phyloP scores from a whole-genome alignment of 78 protist species.

The Blattamonas nauphoetae region DNA sequence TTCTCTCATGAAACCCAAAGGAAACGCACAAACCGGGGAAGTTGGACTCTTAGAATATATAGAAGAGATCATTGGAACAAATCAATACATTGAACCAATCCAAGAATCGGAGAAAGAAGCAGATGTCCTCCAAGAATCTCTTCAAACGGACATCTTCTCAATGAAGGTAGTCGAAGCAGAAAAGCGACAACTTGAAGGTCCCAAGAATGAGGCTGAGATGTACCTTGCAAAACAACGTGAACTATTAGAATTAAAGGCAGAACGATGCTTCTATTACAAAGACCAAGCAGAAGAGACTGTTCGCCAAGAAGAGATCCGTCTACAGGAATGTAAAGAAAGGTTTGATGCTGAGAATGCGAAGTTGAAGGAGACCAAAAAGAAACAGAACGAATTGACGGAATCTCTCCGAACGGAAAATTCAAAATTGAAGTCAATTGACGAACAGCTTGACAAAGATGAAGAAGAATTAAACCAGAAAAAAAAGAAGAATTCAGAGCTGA shows the following conservation, averaged over 20 bases:
- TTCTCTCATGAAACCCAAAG: constrained; percentile 97
- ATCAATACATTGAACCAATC: constrained; percentile 50
- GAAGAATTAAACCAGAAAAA: no score
- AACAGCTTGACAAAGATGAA: no score
- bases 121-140: constrained; percentile 64
- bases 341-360: no score
- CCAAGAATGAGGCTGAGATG: constrained; percentile 78
- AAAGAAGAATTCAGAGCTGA: no score
- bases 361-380: no score
- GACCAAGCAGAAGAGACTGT: neutral
- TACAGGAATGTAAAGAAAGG: no score
- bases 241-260: neutral
- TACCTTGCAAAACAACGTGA: constrained; percentile 45
- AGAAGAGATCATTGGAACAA: constrained; percentile 94
- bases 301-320: no score
- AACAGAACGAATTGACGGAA: no score
- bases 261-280: neutral
- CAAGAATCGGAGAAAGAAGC: constrained; percentile 21
- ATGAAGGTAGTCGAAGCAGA: constrained; percentile 52
- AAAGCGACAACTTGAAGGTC: constrained; percentile 28
- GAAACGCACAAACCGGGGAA: constrained; percentile 55
- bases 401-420: no score
- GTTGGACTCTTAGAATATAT: constrained; percentile 94
- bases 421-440: no score
- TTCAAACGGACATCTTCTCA: constrained; percentile 32